phyloP scores from a whole-genome alignment of 345 rosid genomes.

The Isatis tinctoria region DNA sequence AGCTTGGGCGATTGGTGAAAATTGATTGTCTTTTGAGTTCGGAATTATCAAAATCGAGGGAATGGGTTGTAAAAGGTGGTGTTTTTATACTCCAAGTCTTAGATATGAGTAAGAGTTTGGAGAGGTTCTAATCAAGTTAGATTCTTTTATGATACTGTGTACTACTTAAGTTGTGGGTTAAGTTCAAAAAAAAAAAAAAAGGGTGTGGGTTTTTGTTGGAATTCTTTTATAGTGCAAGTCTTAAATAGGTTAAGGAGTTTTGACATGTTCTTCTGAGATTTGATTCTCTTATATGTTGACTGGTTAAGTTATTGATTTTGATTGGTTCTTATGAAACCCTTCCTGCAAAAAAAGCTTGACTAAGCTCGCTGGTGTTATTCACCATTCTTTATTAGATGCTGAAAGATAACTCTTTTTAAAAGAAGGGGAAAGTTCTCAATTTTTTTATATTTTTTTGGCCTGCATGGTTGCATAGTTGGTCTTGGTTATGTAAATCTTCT shows the following conservation, averaged over 20 bases:
- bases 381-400: background rate
- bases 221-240: background rate
- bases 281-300: background rate
- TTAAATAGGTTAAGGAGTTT: background rate
- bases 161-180: background rate
- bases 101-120: background rate
- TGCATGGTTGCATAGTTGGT: constrained; percentile 1
- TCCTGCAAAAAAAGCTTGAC: background rate
- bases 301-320: background rate
- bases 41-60: background rate
- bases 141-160: background rate
- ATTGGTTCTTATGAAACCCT: background rate
- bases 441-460: background rate
- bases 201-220: background rate
- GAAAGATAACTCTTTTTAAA: background rate
- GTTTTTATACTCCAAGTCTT: background rate
- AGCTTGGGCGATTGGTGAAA: background rate
- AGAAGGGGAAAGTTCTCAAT: background rate
- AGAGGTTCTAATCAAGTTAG: background rate
- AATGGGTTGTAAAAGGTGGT: background rate
- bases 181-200: too few species aligned
- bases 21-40: constrained; percentile 5
- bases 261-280: background rate
- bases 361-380: background rate
- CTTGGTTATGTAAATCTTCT: background rate